Percentiles rank a stretch among this genome's conserved stretches.
phyloP scores from a whole-genome alignment of 352 stramenopile genomes.

The Globisporangium viniferum region DNA sequence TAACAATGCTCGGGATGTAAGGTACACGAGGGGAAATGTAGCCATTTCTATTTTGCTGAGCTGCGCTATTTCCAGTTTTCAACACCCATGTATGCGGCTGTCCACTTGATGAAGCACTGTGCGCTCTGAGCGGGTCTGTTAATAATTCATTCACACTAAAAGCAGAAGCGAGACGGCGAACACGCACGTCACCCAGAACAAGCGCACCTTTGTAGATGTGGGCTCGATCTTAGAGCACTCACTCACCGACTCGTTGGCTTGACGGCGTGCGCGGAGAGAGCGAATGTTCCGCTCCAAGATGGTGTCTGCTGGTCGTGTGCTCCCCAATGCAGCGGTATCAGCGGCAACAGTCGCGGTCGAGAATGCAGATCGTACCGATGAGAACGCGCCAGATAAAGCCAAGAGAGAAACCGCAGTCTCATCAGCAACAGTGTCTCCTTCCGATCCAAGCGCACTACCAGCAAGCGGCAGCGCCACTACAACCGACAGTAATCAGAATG shows the following conservation, averaged over 20 bases:
- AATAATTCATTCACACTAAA: background rate
- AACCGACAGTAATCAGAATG: background rate
- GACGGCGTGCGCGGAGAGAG: background rate
- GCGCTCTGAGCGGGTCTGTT: background rate
- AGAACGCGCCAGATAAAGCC: background rate
- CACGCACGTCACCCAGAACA: background rate
- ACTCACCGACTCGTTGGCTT: background rate
- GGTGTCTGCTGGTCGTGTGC: slow-evolving; percentile 2
- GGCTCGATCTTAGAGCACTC: background rate
- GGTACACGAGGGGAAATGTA: background rate
- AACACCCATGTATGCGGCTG: background rate
- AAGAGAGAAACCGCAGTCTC: too few relatives aligned
- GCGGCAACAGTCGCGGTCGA: background rate
- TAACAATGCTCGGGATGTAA: background rate
- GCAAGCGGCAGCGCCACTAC: background rate
- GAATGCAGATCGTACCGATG: background rate
- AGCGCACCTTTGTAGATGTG: background rate
- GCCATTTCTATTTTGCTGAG: background rate
- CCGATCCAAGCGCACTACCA: background rate
- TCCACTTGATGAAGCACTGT: too few relatives aligned
- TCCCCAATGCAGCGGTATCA: background rate
- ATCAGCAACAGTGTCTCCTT: background rate
- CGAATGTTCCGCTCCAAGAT: slow-evolving; percentile 12
- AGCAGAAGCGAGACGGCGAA: background rate
- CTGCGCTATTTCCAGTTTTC: background rate